Evolutionary conservation across 2,329 filamentous ascomycete genomes (phyloP), one percentile per base, ranked within the genome.

Genomic region (Fusarium brachygibbosum): DNA sequence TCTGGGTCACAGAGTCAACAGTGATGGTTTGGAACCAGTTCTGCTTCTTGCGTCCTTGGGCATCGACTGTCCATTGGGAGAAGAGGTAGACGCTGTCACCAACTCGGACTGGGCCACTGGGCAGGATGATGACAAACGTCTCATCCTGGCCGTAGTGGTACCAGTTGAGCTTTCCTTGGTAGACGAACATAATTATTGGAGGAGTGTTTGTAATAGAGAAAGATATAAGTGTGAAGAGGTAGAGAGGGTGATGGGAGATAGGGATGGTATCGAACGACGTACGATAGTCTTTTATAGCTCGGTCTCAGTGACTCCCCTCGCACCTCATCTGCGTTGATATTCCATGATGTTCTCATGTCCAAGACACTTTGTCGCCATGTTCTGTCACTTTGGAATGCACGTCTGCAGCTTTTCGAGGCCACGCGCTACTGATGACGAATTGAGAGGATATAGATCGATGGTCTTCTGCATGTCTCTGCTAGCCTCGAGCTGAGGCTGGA

Each of bases 41-140:
- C 4, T 10, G 4, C 23, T 73, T 73, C 62, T 69, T 52, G 35
- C 25, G 45, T 9, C 63, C 66, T 17, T 60, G 16, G 0, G 57
- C 23, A 11, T 64, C 66, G 0, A 23, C 44, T 0, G 70, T 73
- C 68, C 70, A 73, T 25, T 73, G 60, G 5, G 61, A 69, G 40
- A 73, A 73, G 9, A 73, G 37, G n/a, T 71, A 73, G n/a, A 45
- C 70, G 19, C n/a, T 53, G 16, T 73, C 70, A 3, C 70, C 70
- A 4, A 57, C 62, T 9, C 70, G 70, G 21, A 63, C 70, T 16
- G 59, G 59, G 7, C 70, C 70, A 3, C 38, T 61, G 6, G 70
- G 70, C 2, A 73, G 23, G 14, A 69, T n/a, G 12, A 73, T 53
- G 31, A 59, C 55, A 2, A 71, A 72, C 0, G 66, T 69, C 44